These are phyloP conservation scores for Mycocentrospora acerina DNA, from an alignment of 2,329 filamentous ascomycete species.

Conservation along the genomic window DNA sequence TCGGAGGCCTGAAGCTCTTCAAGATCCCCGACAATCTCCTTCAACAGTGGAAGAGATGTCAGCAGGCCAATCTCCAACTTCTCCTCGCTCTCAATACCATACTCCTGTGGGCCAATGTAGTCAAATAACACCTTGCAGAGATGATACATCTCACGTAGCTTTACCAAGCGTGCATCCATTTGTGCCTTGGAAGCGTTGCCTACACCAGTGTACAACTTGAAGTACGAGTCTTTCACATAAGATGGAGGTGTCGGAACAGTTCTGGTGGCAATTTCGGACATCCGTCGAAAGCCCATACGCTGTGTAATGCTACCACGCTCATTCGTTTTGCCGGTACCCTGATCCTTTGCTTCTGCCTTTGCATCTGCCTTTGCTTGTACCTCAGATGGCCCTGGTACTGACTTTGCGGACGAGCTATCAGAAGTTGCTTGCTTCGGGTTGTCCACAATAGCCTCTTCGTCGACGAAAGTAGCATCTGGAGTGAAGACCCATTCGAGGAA, in stretches of 20 bases:
- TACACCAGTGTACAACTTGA: conserved; percentile 82
- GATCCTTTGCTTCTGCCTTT: conserved; percentile 33
- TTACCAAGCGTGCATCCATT: conserved; percentile 80
- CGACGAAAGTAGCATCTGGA: conserved; percentile 75
- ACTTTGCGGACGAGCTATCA: conserved; percentile 26
- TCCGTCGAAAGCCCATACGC: conserved; percentile 56
- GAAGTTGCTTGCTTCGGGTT: conserved; percentile 33
- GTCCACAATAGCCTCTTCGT: conserved; percentile 54
- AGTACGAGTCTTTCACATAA: conserved; percentile 66
- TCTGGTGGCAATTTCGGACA: conserved; percentile 45
- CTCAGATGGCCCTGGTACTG: conserved; percentile 28
- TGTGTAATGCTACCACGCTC: conserved; percentile 46
- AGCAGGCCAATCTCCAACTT: conserved; percentile 98
- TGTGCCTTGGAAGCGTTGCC: conserved; percentile 68
- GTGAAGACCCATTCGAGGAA: conserved; percentile 98
- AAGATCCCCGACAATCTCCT: conserved; percentile 94
- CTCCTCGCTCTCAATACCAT: conserved; percentile 91
- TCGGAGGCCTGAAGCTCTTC: conserved; percentile 96
- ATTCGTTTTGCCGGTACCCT: conserved; percentile 42
- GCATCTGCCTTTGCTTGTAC: conserved; percentile 23
- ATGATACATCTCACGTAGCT: conserved; percentile 88
- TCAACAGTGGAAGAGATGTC: conserved; percentile 88
- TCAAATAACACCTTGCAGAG: conserved; percentile 95
- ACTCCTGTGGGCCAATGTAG: conserved; percentile 97
- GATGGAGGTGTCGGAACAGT: conserved; percentile 20